phyloP scores from a whole-genome alignment of 1,139 yeast species.

The Debaryomycetaceae sp. region DNA sequence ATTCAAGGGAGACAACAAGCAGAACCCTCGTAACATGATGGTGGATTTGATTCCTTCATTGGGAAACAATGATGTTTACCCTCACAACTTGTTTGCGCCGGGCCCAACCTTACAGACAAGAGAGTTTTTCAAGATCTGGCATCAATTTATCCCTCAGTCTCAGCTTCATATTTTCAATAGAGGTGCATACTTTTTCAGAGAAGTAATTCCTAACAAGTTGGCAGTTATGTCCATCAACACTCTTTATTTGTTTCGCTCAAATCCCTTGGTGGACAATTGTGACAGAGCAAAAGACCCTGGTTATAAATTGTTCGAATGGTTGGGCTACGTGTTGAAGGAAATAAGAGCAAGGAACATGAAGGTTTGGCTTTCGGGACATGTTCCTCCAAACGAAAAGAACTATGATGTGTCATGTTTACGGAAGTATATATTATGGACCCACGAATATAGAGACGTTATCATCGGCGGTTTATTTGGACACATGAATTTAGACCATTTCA shows the following conservation, averaged over 20 bases:
- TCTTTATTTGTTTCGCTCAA: constrained; percentile 66
- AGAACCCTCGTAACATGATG: constrained; percentile 44
- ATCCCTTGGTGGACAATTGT: constrained; percentile 82
- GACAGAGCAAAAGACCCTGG: constrained; percentile 74
- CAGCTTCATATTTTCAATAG: constrained; percentile 72
- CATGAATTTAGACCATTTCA: constrained; percentile 84
- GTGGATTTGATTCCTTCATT: constrained; percentile 62
- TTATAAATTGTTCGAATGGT: constrained; percentile 70
- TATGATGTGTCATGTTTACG: constrained; percentile 68
- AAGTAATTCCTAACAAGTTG: constrained; percentile 71
- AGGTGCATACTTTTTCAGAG: constrained; percentile 72
- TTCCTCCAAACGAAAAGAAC: constrained; percentile 79
- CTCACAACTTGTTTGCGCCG: constrained; percentile 77
- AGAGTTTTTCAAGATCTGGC: constrained; percentile 72
- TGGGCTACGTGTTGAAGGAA: constrained; percentile 70
- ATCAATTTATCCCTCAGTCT: constrained; percentile 67
- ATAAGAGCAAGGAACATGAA: constrained; percentile 72
- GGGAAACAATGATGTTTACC: constrained; percentile 87
- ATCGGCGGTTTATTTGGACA: constrained; percentile 85
- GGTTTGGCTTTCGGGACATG: constrained; percentile 86
- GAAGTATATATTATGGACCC: constrained; percentile 71
- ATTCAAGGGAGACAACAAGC: constrained; percentile 42
- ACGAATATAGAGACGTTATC: constrained; percentile 78
- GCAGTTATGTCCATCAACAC: constrained; percentile 80
- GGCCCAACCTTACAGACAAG: constrained; percentile 86